phyloP scores from a whole-genome alignment of 345 rosid species.

The Hirschfeldia incana region DNA sequence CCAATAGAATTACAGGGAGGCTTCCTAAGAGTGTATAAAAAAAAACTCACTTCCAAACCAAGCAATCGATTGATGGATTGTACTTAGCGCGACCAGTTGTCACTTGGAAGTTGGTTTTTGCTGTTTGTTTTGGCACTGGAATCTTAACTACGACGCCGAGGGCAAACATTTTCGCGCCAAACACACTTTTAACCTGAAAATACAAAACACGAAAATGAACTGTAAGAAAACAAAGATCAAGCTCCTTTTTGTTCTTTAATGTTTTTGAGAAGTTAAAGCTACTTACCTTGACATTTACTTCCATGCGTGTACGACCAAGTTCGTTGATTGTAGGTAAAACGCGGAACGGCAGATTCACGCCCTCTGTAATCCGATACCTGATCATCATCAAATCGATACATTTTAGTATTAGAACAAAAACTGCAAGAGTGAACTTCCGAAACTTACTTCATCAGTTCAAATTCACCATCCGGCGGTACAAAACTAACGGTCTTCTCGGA shows the following conservation, averaged over 20 bases:
- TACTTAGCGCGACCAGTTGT: conserved; percentile 96
- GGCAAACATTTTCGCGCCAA: conserved; percentile 99
- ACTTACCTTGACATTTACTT: conserved; percentile 93
- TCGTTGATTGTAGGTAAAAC: conserved; percentile 98
- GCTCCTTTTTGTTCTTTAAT: neutral
- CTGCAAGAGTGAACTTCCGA: neutral
- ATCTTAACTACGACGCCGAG: conserved; percentile 97
- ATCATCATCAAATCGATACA: conserved; percentile 12
- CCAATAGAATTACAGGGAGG: neutral
- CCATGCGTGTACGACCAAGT: conserved; percentile 99
- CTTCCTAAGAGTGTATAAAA: neutral
- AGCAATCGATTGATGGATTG: conserved; percentile 90
- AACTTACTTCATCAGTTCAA: conserved; percentile 98
- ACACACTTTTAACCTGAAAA: conserved; percentile 96
- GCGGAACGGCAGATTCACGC: conserved; percentile 96
- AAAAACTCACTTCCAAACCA: conserved; percentile 97
- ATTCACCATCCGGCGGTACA: conserved; percentile 99
- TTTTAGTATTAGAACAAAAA: neutral
- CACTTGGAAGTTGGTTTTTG: conserved; percentile 96
- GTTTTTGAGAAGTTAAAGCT: conserved; percentile 14
- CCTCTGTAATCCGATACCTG: conserved; percentile 97
- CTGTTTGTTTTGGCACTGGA: conserved; percentile 99
- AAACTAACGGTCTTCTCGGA: conserved; percentile 98
- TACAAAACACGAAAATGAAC: conserved; percentile 19
- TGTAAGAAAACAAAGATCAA: conserved; percentile 27